Base-by-base conservation (phyloP, 805 yeast species). In the Sungouiella thailandica region DNA sequence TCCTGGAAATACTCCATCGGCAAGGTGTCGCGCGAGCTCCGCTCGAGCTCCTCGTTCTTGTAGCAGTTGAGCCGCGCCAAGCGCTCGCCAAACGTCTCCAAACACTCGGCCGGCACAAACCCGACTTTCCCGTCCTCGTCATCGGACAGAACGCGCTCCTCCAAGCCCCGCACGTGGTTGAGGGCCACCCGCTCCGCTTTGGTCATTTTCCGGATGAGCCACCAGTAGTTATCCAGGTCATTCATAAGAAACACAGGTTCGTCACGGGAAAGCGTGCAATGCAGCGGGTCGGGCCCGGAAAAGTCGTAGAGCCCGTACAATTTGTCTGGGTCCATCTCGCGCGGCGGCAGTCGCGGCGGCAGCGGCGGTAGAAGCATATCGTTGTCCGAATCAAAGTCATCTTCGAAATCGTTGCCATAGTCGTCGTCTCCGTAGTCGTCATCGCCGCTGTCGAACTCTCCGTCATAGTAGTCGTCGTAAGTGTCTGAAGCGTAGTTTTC, bases 201-300 rank as follows among this genome's bases (percentile, higher is more conserved):
- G 10, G 57, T 52, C 29, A 63, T 37, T 37, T 73, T 70, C 18
- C 65, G 57, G 18, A 93, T 90, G 8, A 90, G 66, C 97, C 98
- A 93, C 98, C 98, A 93, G 60, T 93, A 93, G 40, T 85, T 74
- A 59, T 93, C 96, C 31, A 83, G 80, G 52, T 93, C 98, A 52
- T 87, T 88, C 23, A 93, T 62, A 13, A 93, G 62, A 28, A 74
- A 66, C 43, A 94, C 90, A 2, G 94, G 80, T 49, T 87, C 96
- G 51, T 90, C 89, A 44, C 86, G 78, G 14, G 64, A 55, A 8
- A 90, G 69, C 37, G 82, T 78, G 46, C 95, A 83, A 60, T 90
- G 98, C 29, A 93, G 86, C 4, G 90, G 88, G 52, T 88, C 96
- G 4, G 96, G 95, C 1, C 97, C 97, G 32, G 70, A 72, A 49